Base-by-base conservation (phyloP, 192 early-diverging fungal genomes). In the Oehlia diaphana region DNA sequence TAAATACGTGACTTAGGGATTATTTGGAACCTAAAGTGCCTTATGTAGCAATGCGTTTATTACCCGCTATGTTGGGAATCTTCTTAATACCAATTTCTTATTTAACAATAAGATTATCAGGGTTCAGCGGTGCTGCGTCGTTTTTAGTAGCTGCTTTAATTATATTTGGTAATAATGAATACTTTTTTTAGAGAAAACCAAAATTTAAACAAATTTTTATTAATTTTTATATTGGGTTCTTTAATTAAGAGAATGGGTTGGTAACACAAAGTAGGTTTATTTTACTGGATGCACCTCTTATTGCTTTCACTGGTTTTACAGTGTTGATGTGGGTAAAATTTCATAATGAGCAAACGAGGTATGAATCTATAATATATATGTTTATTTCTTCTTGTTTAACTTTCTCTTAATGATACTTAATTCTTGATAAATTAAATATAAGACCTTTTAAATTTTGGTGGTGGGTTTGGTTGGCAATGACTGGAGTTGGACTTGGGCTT, bases 241-340 rank as follows among this genome's bases (percentile, higher is more conserved):
- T 69, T 39, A 8, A 39, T 42, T 39, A 68, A 94, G 96, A 99
- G 79, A 99, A 95, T 82, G 90, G 95, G 3, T 86, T 98, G 69
- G 88, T 96, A 39, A 91, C 96, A 4, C 96, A 99, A 85, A 94
- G 92, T 69, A 91, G 97, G 31, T 84, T 97, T 39, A 99, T 98
- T 68, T 87, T 98, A 58, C 86, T 98, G 50, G 96, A 98, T 86
- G 90, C 94, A 26, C 95, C 97, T 73, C 85, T 99, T 70, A 89
- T 99, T 77, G 89, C 98, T 35, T 98, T 96, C 83, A 94, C 92
- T 21, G 91, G 93, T 44, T 83, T 89, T 47, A 90, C 95, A 2
- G 83, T 92, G n/a, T 90, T 95, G 33, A 82, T 91, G 76, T 99
- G 97, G 97, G 83, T 96, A 37, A 90, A 94, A 84, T 99, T 98